Percentiles rank a stretch among this genome's conserved stretches.
These are phyloP conservation scores for Cornus florida DNA, from an alignment of 148 eudicot genomes.

Conservation along the genomic window DNA sequence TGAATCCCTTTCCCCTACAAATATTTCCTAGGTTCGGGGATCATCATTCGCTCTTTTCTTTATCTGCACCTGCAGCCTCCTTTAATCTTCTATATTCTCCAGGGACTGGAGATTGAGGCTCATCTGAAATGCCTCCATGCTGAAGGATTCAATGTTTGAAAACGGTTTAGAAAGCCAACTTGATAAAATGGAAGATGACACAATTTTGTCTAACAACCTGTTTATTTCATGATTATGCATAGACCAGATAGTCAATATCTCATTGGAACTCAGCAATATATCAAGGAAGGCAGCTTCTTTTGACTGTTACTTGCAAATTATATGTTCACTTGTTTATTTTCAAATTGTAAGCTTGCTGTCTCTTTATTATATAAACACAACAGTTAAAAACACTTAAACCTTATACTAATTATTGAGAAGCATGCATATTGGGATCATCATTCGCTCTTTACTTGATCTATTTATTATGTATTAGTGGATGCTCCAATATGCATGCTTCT, in stretches of 20 bases:
- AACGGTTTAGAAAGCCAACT: not conserved
- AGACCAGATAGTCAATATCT: not conserved
- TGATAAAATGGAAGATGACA: not conserved
- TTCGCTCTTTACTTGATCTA: too few species aligned
- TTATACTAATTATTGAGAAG: too few species aligned
- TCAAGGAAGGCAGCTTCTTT: not conserved
- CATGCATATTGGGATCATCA: too few species aligned
- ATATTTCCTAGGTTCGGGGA: too few species aligned
- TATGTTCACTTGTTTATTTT: not conserved
- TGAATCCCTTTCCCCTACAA: not conserved
- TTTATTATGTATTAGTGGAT: too few species aligned
- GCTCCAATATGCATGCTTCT: too few species aligned
- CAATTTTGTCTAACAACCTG: slow-evolving; percentile 10
- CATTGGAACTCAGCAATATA: not conserved
- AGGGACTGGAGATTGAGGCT: slow-evolving; percentile 65
- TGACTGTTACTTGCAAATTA: not conserved
- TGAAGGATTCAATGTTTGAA: slow-evolving; percentile 84
- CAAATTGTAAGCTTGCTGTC: not conserved
- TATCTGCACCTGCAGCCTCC: not conserved
- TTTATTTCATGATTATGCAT: not conserved
- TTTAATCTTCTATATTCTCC: not conserved
- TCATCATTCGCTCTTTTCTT: not conserved
- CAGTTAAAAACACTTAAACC: not conserved
- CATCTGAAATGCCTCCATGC: slow-evolving; percentile 83
- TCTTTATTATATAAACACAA: not conserved